Evolutionary conservation across 768 basidiomycete genomes (phyloP).

Genomic region (Podaxis carcinomalis): DNA sequence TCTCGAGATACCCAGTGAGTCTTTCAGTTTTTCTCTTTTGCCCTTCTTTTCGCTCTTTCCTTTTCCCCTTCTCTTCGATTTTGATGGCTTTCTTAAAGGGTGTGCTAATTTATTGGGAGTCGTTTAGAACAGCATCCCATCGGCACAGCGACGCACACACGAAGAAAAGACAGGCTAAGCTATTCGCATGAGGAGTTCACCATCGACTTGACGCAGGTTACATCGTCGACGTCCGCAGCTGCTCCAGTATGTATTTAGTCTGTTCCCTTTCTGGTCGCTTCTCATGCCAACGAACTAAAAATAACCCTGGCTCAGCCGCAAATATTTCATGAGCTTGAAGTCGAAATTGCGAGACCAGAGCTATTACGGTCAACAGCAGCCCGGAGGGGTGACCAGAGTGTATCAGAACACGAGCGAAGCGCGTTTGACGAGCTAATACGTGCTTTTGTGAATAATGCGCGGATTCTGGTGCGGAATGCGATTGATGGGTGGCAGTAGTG

Average conservation of each 20-base stretch:
- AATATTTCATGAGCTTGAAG: slow-evolving; percentile 80
- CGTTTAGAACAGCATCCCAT: slow-evolving; percentile 61
- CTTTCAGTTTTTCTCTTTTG: not conserved
- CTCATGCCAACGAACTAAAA: not conserved
- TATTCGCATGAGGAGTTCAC: slow-evolving; percentile 92
- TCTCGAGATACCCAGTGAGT: slow-evolving; percentile 82
- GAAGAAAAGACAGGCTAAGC: slow-evolving; percentile 87
- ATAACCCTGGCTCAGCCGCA: slow-evolving; percentile 38
- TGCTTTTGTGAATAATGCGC: slow-evolving; percentile 88
- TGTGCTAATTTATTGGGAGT: not conserved
- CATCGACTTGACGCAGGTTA: slow-evolving; percentile 94
- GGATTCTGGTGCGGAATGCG: slow-evolving; percentile 80
- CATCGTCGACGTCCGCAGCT: slow-evolving; percentile 42
- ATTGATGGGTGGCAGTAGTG: slow-evolving; percentile 22
- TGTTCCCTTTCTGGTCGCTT: not conserved
- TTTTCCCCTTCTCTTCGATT: not conserved
- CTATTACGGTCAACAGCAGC: slow-evolving; percentile 68
- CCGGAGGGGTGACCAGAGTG: slow-evolving; percentile 59
- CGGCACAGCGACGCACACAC: slow-evolving; percentile 54
- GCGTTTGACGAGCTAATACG: slow-evolving; percentile 91
- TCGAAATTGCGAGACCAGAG: slow-evolving; percentile 76
- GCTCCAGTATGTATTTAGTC: slow-evolving; percentile 40
- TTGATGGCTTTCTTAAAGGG: not conserved
- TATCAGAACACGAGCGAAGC: slow-evolving; percentile 57
- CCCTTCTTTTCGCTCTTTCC: not conserved